A percentile compares a stretch with the other conserved stretches of the same genome.
phyloP scores from a whole-genome alignment of 106 monocot genomes.

The Cymbidium sinense region DNA sequence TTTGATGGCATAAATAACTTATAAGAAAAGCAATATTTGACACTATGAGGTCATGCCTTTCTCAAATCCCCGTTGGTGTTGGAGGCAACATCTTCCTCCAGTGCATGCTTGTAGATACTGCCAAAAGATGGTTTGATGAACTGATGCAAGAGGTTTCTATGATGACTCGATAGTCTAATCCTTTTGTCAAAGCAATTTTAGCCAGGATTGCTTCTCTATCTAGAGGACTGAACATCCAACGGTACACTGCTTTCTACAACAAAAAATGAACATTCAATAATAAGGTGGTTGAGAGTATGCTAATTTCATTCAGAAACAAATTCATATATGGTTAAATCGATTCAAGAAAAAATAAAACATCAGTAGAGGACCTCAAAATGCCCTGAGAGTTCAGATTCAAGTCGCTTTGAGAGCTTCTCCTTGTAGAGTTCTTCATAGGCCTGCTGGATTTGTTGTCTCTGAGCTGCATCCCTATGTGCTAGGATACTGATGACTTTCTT shows the following conservation, averaged over 20 bases:
- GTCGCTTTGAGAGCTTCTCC: conserved; percentile 69
- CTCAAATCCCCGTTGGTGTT: conserved; percentile 33
- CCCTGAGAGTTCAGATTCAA: conserved; percentile 83
- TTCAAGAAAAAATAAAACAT: neutral
- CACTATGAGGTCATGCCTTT: conserved; percentile 17
- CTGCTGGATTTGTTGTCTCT: conserved; percentile 51
- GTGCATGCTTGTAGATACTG: conserved; percentile 41
- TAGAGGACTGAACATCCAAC: conserved; percentile 70
- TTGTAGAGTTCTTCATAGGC: conserved; percentile 70
- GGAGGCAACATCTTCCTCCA: conserved; percentile 69
- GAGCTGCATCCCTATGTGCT: conserved; percentile 69
- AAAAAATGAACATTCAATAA: neutral
- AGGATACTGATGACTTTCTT: conserved; percentile 59
- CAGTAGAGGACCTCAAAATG: conserved; percentile 53
- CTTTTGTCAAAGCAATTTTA: conserved; percentile 43
- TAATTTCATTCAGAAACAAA: no score
- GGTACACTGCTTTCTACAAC: conserved; percentile 76
- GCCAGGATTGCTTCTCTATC: conserved; percentile 70
- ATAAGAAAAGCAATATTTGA: no score
- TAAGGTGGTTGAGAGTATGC: neutral
- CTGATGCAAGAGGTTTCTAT: conserved; percentile 49
- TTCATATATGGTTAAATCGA: no score
- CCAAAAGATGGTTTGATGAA: conserved; percentile 47
- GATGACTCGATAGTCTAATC: conserved; percentile 36
- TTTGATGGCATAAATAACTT: neutral